A percentile compares a stretch with the other conserved stretches of the same genome.
These are phyloP conservation scores for Gryganskiella cystojenkinii DNA, from an alignment of 192 early-diverging fungal genomes.

Conservation along the genomic window DNA sequence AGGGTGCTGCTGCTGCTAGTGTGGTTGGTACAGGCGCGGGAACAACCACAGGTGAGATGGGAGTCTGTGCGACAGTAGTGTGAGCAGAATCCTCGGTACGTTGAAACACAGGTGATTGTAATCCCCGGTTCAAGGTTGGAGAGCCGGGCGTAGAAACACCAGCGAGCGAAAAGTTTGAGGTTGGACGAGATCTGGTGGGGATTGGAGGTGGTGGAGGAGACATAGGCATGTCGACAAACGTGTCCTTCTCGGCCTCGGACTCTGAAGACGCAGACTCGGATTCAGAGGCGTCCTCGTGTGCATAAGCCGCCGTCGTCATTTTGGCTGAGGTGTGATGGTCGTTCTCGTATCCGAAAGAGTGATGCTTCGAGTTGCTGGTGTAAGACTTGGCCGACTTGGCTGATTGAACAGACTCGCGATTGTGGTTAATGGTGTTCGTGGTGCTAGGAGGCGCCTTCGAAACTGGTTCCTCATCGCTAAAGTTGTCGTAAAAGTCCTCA, in stretches of 20 bases:
- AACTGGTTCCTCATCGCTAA: slow-evolving; percentile 17
- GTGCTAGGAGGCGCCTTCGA: too few relatives aligned
- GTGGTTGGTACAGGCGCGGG: slow-evolving; percentile 1
- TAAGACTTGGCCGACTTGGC: slow-evolving; percentile 45
- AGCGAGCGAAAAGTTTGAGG: slow-evolving; percentile 23
- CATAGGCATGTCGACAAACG: not conserved
- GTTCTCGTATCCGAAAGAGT: slow-evolving; percentile 43
- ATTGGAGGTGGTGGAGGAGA: slow-evolving; percentile 28
- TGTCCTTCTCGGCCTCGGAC: slow-evolving; percentile 12
- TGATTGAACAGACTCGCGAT: slow-evolving; percentile 39
- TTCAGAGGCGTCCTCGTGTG: slow-evolving; percentile 8
- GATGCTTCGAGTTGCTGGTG: slow-evolving; percentile 45
- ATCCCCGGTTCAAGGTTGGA: too few relatives aligned
- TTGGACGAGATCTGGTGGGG: slow-evolving; percentile 36
- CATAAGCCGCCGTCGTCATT: slow-evolving; percentile 1
- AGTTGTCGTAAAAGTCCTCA: slow-evolving; percentile 9
- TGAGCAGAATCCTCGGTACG: not conserved
- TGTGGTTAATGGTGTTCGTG: slow-evolving; percentile 2
- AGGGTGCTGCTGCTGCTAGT: not conserved
- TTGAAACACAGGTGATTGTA: too few relatives aligned
- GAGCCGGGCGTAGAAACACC: too few relatives aligned
- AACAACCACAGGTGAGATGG: slow-evolving; percentile 7
- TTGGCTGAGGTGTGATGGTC: too few relatives aligned
- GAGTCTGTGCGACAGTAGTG: not conserved
- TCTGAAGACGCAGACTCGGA: slow-evolving; percentile 43